These are phyloP conservation scores for Cardiospermum halicacabum DNA, from an alignment of 345 rosid species.

Conservation along the genomic window DNA sequence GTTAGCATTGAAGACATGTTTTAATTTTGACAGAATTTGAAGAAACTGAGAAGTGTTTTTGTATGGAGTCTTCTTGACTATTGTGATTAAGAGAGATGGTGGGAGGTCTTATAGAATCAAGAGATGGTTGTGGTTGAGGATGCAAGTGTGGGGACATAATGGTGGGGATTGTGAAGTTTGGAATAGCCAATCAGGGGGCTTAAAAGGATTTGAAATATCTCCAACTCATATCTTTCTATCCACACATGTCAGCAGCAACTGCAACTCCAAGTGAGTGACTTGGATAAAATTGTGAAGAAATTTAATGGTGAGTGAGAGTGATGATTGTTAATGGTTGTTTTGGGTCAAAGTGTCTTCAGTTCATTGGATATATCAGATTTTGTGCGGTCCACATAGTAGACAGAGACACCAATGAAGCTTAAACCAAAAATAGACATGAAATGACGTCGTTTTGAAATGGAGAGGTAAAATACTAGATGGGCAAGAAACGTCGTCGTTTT, in stretches of 20 bases:
- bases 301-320: neutral
- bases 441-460: neutral
- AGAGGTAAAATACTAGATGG: no score
- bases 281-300: no score
- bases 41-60: neutral
- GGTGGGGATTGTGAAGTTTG: conserved; percentile 36
- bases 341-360: neutral
- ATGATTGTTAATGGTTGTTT: neutral
- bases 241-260: conserved; percentile 38
- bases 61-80: conserved; percentile 13
- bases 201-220: conserved; percentile 61
- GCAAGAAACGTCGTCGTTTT: neutral
- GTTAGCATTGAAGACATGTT: conserved; percentile 51
- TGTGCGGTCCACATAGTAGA: neutral
- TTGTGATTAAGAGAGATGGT: conserved; percentile 12
- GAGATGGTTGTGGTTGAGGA: conserved; percentile 27
- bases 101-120: conserved; percentile 16
- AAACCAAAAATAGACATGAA: neutral
- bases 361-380: neutral
- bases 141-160: conserved; percentile 18
- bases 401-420: neutral
- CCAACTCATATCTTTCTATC: conserved; percentile 61
- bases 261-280: neutral
- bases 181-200: conserved; percentile 52
- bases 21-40: neutral